These are phyloP conservation scores for Pholiota molesta DNA, from an alignment of 768 basidiomycete species.

Conservation along the genomic window DNA sequence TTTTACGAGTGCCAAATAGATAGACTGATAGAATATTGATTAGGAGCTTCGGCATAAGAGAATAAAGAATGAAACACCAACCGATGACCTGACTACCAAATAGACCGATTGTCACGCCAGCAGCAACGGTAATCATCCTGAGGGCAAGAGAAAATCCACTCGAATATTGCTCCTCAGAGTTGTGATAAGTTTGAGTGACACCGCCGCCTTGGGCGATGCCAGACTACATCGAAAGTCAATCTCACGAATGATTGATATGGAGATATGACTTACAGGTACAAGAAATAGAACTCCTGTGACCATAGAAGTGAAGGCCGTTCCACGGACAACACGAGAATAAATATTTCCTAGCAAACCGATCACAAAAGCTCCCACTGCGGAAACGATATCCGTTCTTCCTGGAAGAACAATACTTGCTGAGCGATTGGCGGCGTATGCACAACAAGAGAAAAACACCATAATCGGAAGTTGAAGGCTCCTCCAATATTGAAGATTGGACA, in stretches of 20 bases:
- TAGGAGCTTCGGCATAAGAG: not conserved
- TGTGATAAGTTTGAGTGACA: conserved; percentile 60
- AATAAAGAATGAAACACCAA: conserved; percentile 28
- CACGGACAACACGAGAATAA: conserved; percentile 75
- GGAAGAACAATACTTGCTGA: conserved; percentile 62
- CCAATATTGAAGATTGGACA: conserved; percentile 76
- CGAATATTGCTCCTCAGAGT: conserved; percentile 70
- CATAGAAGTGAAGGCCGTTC: conserved; percentile 89
- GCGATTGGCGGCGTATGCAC: conserved; percentile 72
- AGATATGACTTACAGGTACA: conserved; percentile 66
- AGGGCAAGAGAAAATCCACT: conserved; percentile 80
- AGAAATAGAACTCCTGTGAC: conserved; percentile 92
- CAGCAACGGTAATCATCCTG: conserved; percentile 82
- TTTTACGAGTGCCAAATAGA: conserved; percentile 73
- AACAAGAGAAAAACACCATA: conserved; percentile 80
- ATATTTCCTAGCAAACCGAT: conserved; percentile 81
- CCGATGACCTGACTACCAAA: conserved; percentile 77
- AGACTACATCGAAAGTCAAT: conserved; percentile 46
- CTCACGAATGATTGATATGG: not conserved
- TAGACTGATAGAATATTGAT: conserved; percentile 47
- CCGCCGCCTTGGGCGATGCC: conserved; percentile 78
- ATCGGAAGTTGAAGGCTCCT: conserved; percentile 71
- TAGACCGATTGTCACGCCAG: conserved; percentile 84
- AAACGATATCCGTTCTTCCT: conserved; percentile 72
- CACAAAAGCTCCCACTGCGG: conserved; percentile 76